A percentile compares a stretch with the other conserved stretches of the same genome.
phyloP scores from a whole-genome alignment of 192 early-diverging fungal genomes.

The Podila epicladia region DNA sequence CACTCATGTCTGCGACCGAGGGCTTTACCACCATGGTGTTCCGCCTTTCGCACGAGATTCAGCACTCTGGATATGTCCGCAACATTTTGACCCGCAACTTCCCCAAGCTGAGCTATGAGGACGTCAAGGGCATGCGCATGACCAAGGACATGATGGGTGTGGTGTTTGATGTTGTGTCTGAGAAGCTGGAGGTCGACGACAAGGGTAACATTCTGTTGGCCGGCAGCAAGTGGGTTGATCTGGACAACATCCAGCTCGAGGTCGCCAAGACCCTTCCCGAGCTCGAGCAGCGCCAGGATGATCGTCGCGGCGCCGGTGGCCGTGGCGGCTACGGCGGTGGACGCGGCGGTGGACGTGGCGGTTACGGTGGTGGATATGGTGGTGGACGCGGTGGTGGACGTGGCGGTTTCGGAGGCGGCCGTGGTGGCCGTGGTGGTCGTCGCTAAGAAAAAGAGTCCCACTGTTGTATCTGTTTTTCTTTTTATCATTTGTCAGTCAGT shows the following conservation, averaged over 20 bases:
- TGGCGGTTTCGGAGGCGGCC: slow-evolving; percentile 49
- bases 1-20: slow-evolving; percentile 85
- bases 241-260: slow-evolving; percentile 71
- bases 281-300: slow-evolving; percentile 68
- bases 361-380: slow-evolving; percentile 55
- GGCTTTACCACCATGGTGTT: slow-evolving; percentile 86
- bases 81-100: slow-evolving; percentile 76
- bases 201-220: slow-evolving; percentile 62
- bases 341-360: slow-evolving; percentile 52
- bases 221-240: slow-evolving; percentile 78
- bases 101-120: slow-evolving; percentile 77
- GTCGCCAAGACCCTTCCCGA: slow-evolving; percentile 83
- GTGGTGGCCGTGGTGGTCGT: slow-evolving; percentile 58
- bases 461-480: neutral
- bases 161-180: slow-evolving; percentile 82
- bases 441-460: slow-evolving; percentile 16
- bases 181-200: slow-evolving; percentile 72
- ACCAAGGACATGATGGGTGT: slow-evolving; percentile 82
- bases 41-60: slow-evolving; percentile 69
- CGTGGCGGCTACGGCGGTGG: slow-evolving; percentile 54
- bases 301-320: slow-evolving; percentile 51
- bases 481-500: neutral
- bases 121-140: slow-evolving; percentile 85
- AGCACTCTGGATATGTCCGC: slow-evolving; percentile 86
- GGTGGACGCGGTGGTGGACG: slow-evolving; percentile 54